Base-by-base conservation (phyloP, 306 rosid genomes). In the Geum urbanum region DNA sequence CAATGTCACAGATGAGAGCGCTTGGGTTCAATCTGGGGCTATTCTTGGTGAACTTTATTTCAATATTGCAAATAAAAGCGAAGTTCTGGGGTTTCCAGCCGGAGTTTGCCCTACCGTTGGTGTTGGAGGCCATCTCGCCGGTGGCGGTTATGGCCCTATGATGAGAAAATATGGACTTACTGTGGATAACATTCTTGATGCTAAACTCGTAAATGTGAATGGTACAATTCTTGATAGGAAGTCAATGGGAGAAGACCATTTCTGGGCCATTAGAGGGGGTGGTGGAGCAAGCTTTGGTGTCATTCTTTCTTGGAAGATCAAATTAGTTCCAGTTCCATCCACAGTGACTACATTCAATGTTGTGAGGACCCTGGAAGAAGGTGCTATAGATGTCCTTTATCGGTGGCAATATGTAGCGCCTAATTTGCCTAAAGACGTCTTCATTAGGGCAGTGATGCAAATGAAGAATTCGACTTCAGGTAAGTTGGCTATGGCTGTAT, bases 231-330 rank as follows among this genome's bases (percentile, higher is more conserved):
- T 76, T 9, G 74, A 83, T 6, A 45, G 80, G 63, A 54, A 74
- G 7, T 51, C 64, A 1, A 80, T 83, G 84, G 84, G 84, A 6
- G 82, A 83, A 50, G 84, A 83, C 63, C 27, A 76, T 3, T 83
- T 83, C 50, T 79, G 87, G 87, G 87, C 82, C 15, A 66, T 83
- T 53, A 54, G 84, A 70, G 87, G 82, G 6, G 81, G 82, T 5
- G 83, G 83, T 0, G 79, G 71, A 60, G 75, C 71, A 4, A 79
- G 87, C 64, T 79, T 83, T 13, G 87, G 82, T 3, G 82, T 83
- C 9, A 18, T 80, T 49, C 64, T 80, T 8, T 67, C 78, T 0
- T 83, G 77, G 70, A 76, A 77, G 66, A 73, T 83, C 27, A 79
- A 67, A 7, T 64, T 83, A 18, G 62, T 72, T 49, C 22, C 4